These are phyloP conservation scores for Seiridium unicorne DNA, from an alignment of 2,329 filamentous ascomycete genomes.

Conservation along the genomic window DNA sequence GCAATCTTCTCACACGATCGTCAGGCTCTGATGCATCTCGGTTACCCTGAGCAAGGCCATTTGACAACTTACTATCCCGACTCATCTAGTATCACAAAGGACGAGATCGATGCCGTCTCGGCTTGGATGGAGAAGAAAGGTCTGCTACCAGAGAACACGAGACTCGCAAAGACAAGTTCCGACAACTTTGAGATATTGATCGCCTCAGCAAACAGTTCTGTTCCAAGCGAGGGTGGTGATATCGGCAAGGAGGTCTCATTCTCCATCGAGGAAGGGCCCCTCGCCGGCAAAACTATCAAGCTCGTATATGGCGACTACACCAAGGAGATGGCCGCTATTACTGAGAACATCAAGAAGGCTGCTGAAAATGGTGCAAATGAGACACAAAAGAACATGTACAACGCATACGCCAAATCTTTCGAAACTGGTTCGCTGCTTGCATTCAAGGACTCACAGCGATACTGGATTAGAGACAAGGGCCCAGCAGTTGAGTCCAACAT, in stretches of 20 bases:
- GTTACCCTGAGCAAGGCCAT: constrained; percentile 72
- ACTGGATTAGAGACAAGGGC: constrained; percentile 81
- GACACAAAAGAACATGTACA: constrained; percentile 61
- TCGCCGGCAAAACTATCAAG: constrained; percentile 67
- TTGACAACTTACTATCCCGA: constrained; percentile 82
- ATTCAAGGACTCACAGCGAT: constrained; percentile 77
- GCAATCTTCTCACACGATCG: constrained; percentile 70
- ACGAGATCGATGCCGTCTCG: constrained; percentile 72
- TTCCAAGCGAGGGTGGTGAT: constrained; percentile 65
- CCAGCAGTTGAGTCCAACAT: constrained; percentile 79
- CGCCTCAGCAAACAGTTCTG: constrained; percentile 61
- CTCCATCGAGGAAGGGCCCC: constrained; percentile 53
- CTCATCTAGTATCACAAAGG: constrained; percentile 70
- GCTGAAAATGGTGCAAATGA: constrained; percentile 70
- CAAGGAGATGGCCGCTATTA: constrained; percentile 68
- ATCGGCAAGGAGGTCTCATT: constrained; percentile 65
- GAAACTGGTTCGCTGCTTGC: constrained; percentile 70
- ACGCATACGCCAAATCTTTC: constrained; percentile 73
- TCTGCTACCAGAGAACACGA: constrained; percentile 73
- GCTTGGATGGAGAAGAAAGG: constrained; percentile 71
- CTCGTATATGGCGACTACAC: constrained; percentile 74
- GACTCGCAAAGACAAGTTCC: constrained; percentile 64
- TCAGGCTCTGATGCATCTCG: constrained; percentile 68
- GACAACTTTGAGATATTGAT: constrained; percentile 72
- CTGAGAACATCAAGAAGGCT: constrained; percentile 66